Percentiles rank a stretch among this genome's conserved stretches.
These are phyloP conservation scores for Rubia occidens DNA, from an alignment of 305 asterid species.

Conservation along the genomic window DNA sequence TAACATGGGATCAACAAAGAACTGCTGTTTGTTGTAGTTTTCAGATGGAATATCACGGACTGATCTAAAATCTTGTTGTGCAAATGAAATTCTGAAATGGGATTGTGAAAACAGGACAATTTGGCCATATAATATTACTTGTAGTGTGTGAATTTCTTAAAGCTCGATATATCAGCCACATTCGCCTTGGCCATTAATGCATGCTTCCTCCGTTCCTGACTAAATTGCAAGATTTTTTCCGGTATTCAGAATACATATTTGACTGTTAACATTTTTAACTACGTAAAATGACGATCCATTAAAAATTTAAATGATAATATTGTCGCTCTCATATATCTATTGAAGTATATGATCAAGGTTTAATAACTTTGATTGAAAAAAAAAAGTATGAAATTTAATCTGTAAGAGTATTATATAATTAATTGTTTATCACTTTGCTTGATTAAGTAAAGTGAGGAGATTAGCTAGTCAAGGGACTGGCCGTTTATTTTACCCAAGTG, in stretches of 20 bases:
- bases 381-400: no score
- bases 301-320: no score
- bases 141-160: conserved; percentile 20
- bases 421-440: not conserved
- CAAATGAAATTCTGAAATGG: conserved; percentile 1
- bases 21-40: conserved; percentile 14
- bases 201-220: not conserved
- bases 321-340: no score
- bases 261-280: no score
- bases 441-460: not conserved
- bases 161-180: conserved; percentile 45
- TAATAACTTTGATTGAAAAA: no score
- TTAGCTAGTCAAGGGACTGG: not conserved
- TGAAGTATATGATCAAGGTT: no score
- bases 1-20: conserved; percentile 10
- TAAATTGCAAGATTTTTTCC: no score
- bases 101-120: not conserved
- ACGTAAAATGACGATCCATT: no score
- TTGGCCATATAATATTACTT: conserved; percentile 6
- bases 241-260: no score
- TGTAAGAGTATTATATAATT: no score
- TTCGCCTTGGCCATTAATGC: conserved; percentile 26
- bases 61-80: not conserved
- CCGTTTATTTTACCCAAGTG: not conserved
- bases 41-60: conserved; percentile 6